Evolutionary conservation across 2,329 filamentous ascomycete species (phyloP).

Genomic region (Penicillium psychrosexuale): DNA sequence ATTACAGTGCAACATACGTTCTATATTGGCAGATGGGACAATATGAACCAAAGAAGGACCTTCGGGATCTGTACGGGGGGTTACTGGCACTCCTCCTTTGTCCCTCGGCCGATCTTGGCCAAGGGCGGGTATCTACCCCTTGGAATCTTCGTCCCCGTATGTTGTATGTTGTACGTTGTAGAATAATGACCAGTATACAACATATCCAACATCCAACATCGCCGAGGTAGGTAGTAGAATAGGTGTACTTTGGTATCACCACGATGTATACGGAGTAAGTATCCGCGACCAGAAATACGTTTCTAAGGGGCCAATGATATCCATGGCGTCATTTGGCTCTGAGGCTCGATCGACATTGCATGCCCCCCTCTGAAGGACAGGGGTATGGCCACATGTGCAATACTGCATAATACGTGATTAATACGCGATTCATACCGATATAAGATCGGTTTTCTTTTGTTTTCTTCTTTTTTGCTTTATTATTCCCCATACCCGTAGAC

Average conservation of each 20-base stretch:
- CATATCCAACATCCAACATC: no score
- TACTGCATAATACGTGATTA: background rate
- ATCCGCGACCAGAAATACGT: background rate
- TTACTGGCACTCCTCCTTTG: background rate
- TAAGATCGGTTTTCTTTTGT: background rate
- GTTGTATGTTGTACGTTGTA: background rate
- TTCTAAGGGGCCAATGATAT: slow-evolving; percentile 13
- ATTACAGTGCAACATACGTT: background rate
- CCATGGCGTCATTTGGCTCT: slow-evolving; percentile 21
- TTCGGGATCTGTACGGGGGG: background rate
- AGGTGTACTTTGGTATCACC: background rate
- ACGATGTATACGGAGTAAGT: no score
- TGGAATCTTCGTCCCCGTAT: background rate
- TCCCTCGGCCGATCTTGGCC: slow-evolving; percentile 2
- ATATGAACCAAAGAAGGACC: background rate
- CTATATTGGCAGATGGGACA: background rate
- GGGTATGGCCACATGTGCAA: slow-evolving; percentile 3
- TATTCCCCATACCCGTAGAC: background rate
- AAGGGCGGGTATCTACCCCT: slow-evolving; percentile 3
- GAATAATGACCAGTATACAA: no score
- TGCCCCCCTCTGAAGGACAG: slow-evolving; percentile 23
- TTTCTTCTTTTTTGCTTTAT: background rate
- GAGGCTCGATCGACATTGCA: slow-evolving; percentile 37
- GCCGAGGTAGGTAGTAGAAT: no score
- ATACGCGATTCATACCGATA: background rate